Evolutionary conservation across 257 asterid species (phyloP).

Genomic region (Marsdenia floribunda): DNA sequence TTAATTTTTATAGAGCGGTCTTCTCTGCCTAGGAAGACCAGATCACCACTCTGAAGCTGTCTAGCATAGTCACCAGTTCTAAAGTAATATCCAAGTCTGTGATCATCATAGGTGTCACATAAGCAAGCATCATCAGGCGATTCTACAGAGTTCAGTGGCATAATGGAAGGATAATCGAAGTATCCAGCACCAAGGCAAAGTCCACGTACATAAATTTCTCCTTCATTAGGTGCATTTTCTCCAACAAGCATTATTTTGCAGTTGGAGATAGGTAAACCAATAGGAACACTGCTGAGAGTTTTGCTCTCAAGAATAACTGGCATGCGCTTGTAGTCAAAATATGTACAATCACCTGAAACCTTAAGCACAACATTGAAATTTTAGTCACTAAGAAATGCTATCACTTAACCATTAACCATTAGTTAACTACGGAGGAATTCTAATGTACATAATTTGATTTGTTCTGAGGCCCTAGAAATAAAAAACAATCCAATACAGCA

Average conservation of each 20-base stretch:
- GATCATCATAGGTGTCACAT: conserved; percentile 11
- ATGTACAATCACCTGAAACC: conserved; percentile 96
- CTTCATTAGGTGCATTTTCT: conserved; percentile 59
- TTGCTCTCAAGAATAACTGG: conserved; percentile 50
- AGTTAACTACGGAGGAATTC: neutral
- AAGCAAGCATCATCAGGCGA: conserved; percentile 24
- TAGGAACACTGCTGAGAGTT: conserved; percentile 58
- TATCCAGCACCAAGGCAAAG: conserved; percentile 77
- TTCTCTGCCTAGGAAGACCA: conserved; percentile 75
- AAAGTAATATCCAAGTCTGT: conserved; percentile 35
- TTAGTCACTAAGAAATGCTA: neutral
- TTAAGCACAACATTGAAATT: conserved; percentile 19
- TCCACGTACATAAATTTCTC: conserved; percentile 80
- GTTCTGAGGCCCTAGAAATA: neutral
- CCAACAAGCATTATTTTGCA: conserved; percentile 70
- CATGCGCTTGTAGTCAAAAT: conserved; percentile 83
- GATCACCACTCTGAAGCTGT: conserved; percentile 74
- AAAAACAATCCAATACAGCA: neutral
- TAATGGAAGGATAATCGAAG: conserved; percentile 51
- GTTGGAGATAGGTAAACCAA: conserved; percentile 65
- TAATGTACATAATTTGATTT: neutral
- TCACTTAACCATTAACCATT: neutral
- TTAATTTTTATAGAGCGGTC: conserved; percentile 76
- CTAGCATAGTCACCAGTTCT: conserved; percentile 88
- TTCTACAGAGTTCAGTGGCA: conserved; percentile 37